Percentiles rank a stretch among this genome's conserved stretches.
Conservation (phyloP, 2,329 filamentous ascomycete genomes). For the Raffaelea arxii region DNA sequence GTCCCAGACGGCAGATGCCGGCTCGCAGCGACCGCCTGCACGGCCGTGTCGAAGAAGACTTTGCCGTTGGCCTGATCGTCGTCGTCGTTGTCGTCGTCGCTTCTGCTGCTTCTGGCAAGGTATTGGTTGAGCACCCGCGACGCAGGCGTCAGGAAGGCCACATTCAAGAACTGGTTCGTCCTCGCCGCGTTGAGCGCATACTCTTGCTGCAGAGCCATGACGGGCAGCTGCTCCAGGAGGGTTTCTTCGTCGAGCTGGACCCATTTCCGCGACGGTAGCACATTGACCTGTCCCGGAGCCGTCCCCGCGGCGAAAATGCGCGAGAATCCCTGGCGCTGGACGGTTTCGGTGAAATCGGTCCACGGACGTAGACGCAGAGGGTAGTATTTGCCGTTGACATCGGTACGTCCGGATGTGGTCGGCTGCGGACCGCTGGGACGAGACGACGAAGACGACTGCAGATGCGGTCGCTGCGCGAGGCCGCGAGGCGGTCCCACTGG, state of each 20-base stretch:
- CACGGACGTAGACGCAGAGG: slow-evolving; percentile 22
- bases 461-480: no score
- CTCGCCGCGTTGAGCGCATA: neutral
- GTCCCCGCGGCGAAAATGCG: no score
- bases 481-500: no score
- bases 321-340: slow-evolving; percentile 24
- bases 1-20: neutral
- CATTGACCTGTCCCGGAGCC: neutral
- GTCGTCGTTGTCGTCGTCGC: neutral
- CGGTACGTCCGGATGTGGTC: slow-evolving; percentile 2
- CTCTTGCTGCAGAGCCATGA: neutral
- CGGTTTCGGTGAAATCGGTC: slow-evolving; percentile 34
- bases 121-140: neutral
- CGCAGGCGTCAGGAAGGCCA: neutral
- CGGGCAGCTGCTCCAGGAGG: neutral
- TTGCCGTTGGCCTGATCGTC: neutral
- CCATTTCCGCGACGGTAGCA: neutral
- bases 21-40: neutral
- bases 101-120: neutral
- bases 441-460: no score
- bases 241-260: neutral
- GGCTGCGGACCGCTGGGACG: no score
- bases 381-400: slow-evolving; percentile 1
- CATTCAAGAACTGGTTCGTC: neutral
- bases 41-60: neutral